Conservation (phyloP, 306 rosid genomes). For the Betula pendula region DNA sequence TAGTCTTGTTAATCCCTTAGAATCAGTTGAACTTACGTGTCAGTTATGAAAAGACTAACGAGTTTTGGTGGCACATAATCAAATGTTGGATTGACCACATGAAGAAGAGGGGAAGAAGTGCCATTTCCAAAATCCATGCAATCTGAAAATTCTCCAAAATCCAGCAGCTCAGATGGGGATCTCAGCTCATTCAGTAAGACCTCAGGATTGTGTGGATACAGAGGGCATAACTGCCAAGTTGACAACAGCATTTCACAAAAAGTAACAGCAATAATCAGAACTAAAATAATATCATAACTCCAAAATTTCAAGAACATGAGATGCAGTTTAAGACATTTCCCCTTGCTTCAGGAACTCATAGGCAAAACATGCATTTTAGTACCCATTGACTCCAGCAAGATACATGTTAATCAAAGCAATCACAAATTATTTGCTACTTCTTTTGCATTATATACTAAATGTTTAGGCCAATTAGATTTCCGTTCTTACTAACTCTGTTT, state of each 20-base stretch:
- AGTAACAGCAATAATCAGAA: constrained; percentile 11
- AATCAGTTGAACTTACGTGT: constrained; percentile 74
- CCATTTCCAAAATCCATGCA: constrained; percentile 80
- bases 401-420: neutral
- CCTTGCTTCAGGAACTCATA: neutral
- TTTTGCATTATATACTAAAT: neutral
- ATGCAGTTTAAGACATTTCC: neutral
- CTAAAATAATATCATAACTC: constrained; percentile 1
- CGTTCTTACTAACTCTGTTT: neutral
- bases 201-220: constrained; percentile 97
- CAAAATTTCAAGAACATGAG: neutral
- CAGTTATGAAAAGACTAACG: constrained; percentile 87
- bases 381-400: neutral
- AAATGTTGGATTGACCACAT: constrained; percentile 86
- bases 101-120: constrained; percentile 74
- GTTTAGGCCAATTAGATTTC: neutral
- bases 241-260: constrained; percentile 32
- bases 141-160: constrained; percentile 97
- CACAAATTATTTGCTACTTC: neutral
- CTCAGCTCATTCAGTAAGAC: constrained; percentile 84
- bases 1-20: neutral
- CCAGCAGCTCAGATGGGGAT: constrained; percentile 96
- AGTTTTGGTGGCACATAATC: constrained; percentile 96
- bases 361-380: neutral
- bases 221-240: constrained; percentile 77